phyloP scores from a whole-genome alignment of 2,329 filamentous ascomycete genomes.

The Fusarium foetens region DNA sequence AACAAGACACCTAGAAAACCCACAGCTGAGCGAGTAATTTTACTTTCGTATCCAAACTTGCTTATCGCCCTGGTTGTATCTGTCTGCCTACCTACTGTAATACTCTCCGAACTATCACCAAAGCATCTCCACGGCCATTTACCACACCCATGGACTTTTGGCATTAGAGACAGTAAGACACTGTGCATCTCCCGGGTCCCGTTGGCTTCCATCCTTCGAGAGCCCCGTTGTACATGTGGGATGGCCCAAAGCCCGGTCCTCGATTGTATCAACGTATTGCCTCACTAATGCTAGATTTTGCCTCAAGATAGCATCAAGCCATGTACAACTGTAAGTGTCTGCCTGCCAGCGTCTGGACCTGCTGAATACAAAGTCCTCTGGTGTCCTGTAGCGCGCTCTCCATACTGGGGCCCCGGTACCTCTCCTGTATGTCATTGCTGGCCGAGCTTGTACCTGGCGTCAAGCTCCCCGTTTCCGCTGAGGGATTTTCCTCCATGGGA shows the following conservation, averaged over 20 bases:
- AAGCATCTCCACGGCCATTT: slow-evolving; percentile 12
- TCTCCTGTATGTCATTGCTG: slow-evolving; percentile 43
- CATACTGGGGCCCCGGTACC: slow-evolving; percentile 37
- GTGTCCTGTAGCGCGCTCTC: slow-evolving; percentile 23
- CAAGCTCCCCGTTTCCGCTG: slow-evolving; percentile 36
- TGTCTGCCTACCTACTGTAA: background rate
- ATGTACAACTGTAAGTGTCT: slow-evolving; percentile 21
- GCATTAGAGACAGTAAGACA: slow-evolving; percentile 20
- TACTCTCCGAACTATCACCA: slow-evolving; percentile 9
- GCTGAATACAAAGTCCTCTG: slow-evolving; percentile 21
- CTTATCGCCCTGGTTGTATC: slow-evolving; percentile 3
- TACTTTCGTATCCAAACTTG: slow-evolving; percentile 24
- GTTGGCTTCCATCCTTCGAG: slow-evolving; percentile 27
- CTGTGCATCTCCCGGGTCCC: slow-evolving; percentile 41
- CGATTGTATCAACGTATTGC: slow-evolving; percentile 12
- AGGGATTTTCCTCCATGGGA: slow-evolving; percentile 45
- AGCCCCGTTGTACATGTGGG: slow-evolving; percentile 11
- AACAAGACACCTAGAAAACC: slow-evolving; percentile 4
- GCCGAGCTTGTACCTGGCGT: slow-evolving; percentile 35
- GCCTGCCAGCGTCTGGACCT: slow-evolving; percentile 15
- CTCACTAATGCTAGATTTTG: slow-evolving; percentile 28
- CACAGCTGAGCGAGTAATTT: slow-evolving; percentile 13
- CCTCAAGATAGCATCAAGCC: slow-evolving; percentile 24
- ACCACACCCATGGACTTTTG: slow-evolving; percentile 2
- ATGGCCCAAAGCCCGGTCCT: slow-evolving; percentile 28